These are phyloP conservation scores for bread wheat (Triticum aestivum) DNA, from an alignment of 176 grass and related monocot species.

Conservation along the genomic window DNA sequence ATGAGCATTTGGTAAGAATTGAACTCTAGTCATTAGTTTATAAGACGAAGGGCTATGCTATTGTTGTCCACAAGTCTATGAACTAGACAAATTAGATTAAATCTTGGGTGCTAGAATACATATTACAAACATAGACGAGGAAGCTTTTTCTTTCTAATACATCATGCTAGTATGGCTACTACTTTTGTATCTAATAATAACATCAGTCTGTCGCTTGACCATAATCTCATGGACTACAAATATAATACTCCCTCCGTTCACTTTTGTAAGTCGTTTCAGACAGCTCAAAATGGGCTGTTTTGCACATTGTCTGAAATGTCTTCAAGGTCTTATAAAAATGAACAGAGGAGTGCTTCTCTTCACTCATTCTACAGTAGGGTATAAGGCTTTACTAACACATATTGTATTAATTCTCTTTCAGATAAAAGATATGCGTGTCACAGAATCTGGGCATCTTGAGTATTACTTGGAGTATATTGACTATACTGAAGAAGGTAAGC, in stretches of 20 bases:
- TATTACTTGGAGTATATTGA: conserved; percentile 59
- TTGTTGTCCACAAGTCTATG: neutral
- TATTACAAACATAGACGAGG: neutral
- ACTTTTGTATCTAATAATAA: neutral
- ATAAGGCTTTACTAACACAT: neutral
- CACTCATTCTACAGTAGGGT: neutral
- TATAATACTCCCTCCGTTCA: neutral
- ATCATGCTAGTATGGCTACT: neutral
- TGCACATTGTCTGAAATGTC: too few species aligned
- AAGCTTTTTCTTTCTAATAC: neutral
- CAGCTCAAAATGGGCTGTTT: too few species aligned
- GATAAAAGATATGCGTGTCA: conserved; percentile 37
- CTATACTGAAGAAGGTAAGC: conserved; percentile 59
- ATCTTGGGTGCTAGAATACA: neutral
- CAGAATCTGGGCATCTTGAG: conserved; percentile 18
- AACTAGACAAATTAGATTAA: too few species aligned
- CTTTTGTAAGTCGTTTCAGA: too few species aligned
- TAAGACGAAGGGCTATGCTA: neutral
- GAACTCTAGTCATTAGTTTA: neutral
- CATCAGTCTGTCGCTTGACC: neutral
- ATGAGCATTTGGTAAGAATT: neutral
- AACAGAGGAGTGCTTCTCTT: neutral
- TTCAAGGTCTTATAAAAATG: too few species aligned
- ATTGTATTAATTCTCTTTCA: conserved; percentile 15
- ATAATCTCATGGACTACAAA: conserved; percentile 1